Evolutionary conservation across 2,329 filamentous ascomycete genomes (phyloP).

Genomic region (Whalleya microplaca): DNA sequence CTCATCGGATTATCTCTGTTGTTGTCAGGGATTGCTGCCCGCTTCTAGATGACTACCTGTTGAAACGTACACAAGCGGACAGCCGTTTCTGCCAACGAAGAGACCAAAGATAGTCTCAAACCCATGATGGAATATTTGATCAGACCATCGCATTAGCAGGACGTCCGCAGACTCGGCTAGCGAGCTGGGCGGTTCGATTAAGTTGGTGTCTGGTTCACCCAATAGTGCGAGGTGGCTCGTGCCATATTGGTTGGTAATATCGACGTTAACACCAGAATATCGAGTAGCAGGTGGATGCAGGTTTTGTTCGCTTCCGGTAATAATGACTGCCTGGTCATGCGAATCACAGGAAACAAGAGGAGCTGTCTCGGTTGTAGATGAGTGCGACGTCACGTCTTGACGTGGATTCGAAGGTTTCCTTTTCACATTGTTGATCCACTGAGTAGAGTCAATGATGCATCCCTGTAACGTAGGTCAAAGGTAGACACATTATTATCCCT

Average conservation of each 20-base stretch:
- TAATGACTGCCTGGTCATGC: background rate
- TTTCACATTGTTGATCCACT: background rate
- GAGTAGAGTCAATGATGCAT: background rate
- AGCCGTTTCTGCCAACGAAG: constrained; percentile 1
- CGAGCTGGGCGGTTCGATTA: background rate
- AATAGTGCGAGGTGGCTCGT: background rate
- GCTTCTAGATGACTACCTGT: background rate
- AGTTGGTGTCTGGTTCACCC: background rate
- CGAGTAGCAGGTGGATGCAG: background rate
- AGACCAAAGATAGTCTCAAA: background rate
- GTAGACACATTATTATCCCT: background rate
- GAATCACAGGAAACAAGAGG: background rate
- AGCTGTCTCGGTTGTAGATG: background rate
- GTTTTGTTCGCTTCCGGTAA: background rate
- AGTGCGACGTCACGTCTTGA: background rate
- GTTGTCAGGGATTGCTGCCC: background rate
- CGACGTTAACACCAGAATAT: background rate
- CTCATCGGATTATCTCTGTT: constrained; percentile 1
- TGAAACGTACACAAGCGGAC: constrained; percentile 7
- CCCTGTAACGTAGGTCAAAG: background rate
- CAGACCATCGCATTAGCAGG: background rate
- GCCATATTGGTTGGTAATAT: background rate
- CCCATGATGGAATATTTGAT: background rate
- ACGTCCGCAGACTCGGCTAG: background rate
- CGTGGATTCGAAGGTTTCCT: background rate